A percentile compares a stretch with the other conserved stretches of the same genome.
Conservation (phyloP, 202 grass and related monocot genomes). For the Panicum hallii region DNA sequence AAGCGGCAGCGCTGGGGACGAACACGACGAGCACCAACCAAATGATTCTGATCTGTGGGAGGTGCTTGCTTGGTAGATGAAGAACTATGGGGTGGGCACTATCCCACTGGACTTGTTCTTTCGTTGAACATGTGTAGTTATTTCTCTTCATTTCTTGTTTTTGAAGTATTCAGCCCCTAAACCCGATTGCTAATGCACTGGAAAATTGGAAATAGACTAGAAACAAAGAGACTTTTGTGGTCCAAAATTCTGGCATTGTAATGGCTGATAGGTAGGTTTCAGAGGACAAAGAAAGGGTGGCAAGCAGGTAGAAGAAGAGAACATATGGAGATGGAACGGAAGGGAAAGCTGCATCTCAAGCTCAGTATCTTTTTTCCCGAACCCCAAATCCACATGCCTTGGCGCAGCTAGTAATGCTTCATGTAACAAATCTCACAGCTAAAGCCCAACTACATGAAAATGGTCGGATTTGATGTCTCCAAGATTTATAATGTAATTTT, state of each 20-base stretch:
- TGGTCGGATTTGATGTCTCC: background rate
- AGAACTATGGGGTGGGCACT: background rate
- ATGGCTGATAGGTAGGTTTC: background rate
- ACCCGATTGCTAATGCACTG: background rate
- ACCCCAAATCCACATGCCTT: background rate
- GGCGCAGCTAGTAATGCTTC: background rate
- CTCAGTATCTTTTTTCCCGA: background rate
- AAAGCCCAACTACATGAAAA: background rate
- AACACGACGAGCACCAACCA: too few species aligned
- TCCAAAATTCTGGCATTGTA: conserved; percentile 3
- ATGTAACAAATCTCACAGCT: background rate
- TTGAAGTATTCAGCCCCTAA: background rate
- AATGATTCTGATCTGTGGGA: too few species aligned
- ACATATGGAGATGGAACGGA: background rate
- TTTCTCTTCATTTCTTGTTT: background rate
- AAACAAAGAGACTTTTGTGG: background rate
- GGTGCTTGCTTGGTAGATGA: background rate
- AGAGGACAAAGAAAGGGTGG: background rate
- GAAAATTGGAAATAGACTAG: background rate
- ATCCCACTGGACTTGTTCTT: background rate
- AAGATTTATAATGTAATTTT: background rate
- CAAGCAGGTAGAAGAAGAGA: background rate
- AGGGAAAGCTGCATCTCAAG: background rate
- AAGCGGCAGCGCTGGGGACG: background rate
- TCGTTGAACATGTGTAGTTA: background rate